Percentiles rank a stretch among this genome's conserved stretches.
phyloP scores from a whole-genome alignment of 192 early-diverging fungal species.

The Chytriomyces confervae region DNA sequence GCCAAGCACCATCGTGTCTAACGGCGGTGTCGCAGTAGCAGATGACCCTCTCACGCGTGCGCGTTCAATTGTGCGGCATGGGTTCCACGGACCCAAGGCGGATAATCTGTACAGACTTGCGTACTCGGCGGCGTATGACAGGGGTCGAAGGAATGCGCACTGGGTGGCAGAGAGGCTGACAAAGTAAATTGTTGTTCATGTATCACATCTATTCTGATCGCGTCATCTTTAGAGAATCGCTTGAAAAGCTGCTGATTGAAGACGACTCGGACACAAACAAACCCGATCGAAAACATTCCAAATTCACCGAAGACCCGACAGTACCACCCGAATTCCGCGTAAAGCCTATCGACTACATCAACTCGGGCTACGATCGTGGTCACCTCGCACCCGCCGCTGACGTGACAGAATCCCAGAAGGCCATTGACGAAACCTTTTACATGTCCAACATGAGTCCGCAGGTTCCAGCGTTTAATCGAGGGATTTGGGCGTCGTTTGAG shows the following conservation, averaged over 20 bases:
- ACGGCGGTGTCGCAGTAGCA: no score
- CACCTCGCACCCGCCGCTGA: constrained; percentile 94
- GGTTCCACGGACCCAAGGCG: constrained; percentile 13
- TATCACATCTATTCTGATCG: background rate
- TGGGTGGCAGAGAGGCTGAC: constrained; percentile 39
- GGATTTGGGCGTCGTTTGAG: constrained; percentile 92
- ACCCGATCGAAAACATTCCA: constrained; percentile 68
- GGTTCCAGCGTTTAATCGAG: constrained; percentile 80
- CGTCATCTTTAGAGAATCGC: background rate
- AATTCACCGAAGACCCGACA: constrained; percentile 77
- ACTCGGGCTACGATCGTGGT: constrained; percentile 87
- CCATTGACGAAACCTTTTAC: constrained; percentile 88
- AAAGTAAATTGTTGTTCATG: background rate
- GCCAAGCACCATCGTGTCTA: no score
- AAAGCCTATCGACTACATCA: constrained; percentile 77
- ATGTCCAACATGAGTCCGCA: constrained; percentile 51
- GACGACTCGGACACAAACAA: background rate
- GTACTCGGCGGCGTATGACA: constrained; percentile 31
- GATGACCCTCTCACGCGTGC: background rate
- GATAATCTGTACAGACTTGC: background rate
- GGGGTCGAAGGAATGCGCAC: constrained; percentile 23
- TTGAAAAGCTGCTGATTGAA: background rate
- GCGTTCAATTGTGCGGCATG: constrained; percentile 14
- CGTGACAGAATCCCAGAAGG: constrained; percentile 69
- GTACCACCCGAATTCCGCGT: constrained; percentile 81